phyloP scores from a whole-genome alignment of 2,329 filamentous ascomycete genomes.

The Trichoderma sp. region DNA sequence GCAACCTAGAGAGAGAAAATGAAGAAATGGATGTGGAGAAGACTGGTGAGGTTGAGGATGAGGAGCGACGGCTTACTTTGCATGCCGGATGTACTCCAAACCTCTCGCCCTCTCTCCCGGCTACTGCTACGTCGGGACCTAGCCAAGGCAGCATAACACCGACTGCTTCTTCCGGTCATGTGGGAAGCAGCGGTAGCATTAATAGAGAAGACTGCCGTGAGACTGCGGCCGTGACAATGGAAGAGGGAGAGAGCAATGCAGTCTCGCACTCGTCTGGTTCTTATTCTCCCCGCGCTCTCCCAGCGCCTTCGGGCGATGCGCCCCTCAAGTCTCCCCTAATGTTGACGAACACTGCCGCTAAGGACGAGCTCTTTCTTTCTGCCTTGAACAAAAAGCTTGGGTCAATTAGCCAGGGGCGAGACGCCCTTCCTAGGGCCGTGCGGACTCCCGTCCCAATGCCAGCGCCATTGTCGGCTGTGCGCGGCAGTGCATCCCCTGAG shows the following conservation, averaged over 20 bases:
- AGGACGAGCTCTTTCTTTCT: constrained; percentile 54
- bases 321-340: constrained; percentile 51
- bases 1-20: constrained; percentile 32
- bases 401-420: constrained; percentile 44
- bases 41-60: constrained; percentile 44
- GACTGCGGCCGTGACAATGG: neutral
- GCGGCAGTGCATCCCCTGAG: constrained; percentile 9
- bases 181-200: neutral
- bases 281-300: neutral
- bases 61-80: constrained; percentile 53
- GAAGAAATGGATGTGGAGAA: constrained; percentile 44
- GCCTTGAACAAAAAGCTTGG: constrained; percentile 51
- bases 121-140: constrained; percentile 34
- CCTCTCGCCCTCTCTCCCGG: constrained; percentile 53
- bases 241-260: neutral
- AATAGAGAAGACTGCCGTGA: neutral
- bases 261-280: neutral
- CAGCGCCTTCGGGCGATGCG: constrained; percentile 36
- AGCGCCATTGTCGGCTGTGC: constrained; percentile 1
- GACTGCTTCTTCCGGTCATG: constrained; percentile 20
- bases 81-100: constrained; percentile 62
- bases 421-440: constrained; percentile 44
- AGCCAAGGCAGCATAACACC: constrained; percentile 32
- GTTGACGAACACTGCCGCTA: constrained; percentile 53
- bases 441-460: constrained; percentile 31